Conservation (phyloP, 164 flowering plant genomes). For the Tetrastigma voinierianum region DNA sequence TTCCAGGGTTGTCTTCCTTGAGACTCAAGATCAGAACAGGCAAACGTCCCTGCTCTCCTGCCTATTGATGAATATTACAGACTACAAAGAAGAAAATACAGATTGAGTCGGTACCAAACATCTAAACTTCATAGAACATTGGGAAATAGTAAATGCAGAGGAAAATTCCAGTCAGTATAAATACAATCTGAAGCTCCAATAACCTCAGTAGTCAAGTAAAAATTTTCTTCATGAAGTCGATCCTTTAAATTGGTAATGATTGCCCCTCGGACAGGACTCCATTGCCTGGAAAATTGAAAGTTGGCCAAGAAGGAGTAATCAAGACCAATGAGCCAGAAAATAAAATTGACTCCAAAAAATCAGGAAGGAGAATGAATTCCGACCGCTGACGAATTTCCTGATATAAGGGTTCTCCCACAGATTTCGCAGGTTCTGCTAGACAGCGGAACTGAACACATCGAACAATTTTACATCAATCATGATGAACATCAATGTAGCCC, state of each 20-base stretch:
- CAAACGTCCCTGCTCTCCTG: slow-evolving; percentile 82
- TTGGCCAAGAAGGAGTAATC: background rate
- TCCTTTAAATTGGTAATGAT: slow-evolving; percentile 48
- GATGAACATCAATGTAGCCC: background rate
- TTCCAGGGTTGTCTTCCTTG: slow-evolving; percentile 43
- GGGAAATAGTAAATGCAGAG: background rate
- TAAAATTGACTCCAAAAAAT: background rate
- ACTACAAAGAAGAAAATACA: too few species aligned
- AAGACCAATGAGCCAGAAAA: background rate
- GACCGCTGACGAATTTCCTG: slow-evolving; percentile 69
- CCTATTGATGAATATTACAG: slow-evolving; percentile 37
- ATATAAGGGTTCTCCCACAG: slow-evolving; percentile 57
- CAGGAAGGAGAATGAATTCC: background rate
- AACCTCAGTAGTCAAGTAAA: slow-evolving; percentile 89
- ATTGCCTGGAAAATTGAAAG: slow-evolving; percentile 49
- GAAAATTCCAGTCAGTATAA: background rate
- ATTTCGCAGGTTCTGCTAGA: slow-evolving; percentile 50
- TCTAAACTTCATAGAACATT: background rate
- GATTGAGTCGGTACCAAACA: background rate
- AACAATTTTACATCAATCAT: background rate
- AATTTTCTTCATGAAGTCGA: slow-evolving; percentile 68
- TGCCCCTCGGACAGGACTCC: slow-evolving; percentile 78
- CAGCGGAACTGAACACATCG: slow-evolving; percentile 56
- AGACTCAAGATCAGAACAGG: slow-evolving; percentile 78
- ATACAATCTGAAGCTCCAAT: slow-evolving; percentile 2